A percentile compares a stretch with the other conserved stretches of the same genome.
phyloP scores from a whole-genome alignment of 495 filamentous ascomycete species.

The Talaromyces adpressus region DNA sequence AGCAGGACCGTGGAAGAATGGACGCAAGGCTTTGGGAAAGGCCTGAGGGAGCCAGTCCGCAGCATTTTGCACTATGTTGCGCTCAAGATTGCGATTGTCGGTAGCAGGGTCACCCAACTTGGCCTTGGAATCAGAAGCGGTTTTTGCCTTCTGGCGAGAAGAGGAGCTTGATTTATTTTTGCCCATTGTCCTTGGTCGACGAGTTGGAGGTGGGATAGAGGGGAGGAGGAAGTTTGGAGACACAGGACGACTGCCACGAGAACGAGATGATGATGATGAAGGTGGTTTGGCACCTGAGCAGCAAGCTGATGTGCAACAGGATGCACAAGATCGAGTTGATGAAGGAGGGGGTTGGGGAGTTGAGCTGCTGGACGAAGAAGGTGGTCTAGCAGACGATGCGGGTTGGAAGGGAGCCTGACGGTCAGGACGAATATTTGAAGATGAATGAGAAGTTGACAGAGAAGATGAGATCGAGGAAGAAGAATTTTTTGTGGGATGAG shows the following conservation, averaged over 20 bases:
- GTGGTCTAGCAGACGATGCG: background rate
- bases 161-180: background rate
- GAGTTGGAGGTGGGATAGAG: background rate
- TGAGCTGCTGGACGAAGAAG: background rate
- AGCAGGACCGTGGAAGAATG: background rate
- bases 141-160: background rate
- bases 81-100: background rate
- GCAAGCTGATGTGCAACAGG: background rate
- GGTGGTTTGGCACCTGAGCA: background rate
- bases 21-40: background rate
- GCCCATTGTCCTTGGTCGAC: background rate
- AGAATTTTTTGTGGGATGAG: background rate
- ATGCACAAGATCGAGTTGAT: background rate
- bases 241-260: background rate
- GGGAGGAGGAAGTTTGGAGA: background rate
- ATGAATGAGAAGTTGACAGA: background rate
- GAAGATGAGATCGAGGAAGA: background rate
- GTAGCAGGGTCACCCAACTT: too few relatives aligned
- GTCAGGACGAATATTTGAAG: background rate
- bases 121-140: background rate
- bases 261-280: background rate
- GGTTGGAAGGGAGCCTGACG: background rate
- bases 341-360: background rate
- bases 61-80: background rate
- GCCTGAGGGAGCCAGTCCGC: background rate